Evolutionary conservation across 768 basidiomycete genomes (phyloP), one percentile per base, ranked within the genome.

Genomic region (Collybia mongolica): DNA sequence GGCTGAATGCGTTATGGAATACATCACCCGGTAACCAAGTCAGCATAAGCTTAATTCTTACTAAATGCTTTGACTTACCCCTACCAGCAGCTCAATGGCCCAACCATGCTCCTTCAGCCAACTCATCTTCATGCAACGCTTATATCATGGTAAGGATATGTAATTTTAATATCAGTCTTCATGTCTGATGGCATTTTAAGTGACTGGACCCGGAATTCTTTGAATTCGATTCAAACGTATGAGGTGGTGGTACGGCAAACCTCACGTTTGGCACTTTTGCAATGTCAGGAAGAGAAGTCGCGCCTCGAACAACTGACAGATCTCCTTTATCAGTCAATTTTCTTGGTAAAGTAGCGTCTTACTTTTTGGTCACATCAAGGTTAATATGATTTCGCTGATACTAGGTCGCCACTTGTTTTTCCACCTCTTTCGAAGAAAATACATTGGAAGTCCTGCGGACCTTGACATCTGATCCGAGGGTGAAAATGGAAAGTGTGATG

Each of bases 1-100:
- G 83, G 82, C 63, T 86, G 1, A 70, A 73, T 51, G 66, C 71
- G 3, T 43, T 84, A 2, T 86, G 83, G 83, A 63, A 61, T 18
- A 43, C 54, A 19, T 47, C 53, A 15, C 43, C 47, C 23, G 35
- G 41, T 14, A 51, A 56, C 38, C 52, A 58, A 45, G 72, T 72
- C 53, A 52, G 65, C 18, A 32, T 32, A 14, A 32, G 14, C 14
- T 32, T 32, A 3, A 32, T 23, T 39, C 28, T 48, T 39, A 23
- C 12, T 20, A 37, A n/a, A 24, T 23, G 48, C 5, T 1, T 22
- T n/a, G 23, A n/a, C 19, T 36, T 40, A 18, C n/a, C 23, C 51
- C 14, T 51, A 41, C 36, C 44, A 56, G 46, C 50, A 54, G 26
- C 29, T 43, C 14, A 50, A 55, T 43, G 63, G 52, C 9, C 53